Conservation (phyloP, 2,329 filamentous ascomycete genomes). For the Trichoderma asperellum region DNA sequence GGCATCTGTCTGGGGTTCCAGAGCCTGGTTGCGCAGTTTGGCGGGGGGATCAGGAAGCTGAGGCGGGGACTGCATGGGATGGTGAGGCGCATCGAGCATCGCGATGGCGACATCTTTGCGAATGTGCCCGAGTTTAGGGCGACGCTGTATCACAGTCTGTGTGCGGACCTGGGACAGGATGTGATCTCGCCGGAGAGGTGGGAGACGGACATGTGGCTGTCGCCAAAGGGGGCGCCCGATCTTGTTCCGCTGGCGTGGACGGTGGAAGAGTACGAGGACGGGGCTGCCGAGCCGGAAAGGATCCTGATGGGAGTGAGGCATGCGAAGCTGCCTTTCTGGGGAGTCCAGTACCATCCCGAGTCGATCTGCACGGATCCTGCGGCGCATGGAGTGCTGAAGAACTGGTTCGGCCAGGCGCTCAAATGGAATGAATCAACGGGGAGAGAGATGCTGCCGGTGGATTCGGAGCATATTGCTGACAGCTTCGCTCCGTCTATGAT, state of each 20-base stretch:
- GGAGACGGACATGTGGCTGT: conserved; percentile 47
- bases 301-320: conserved; percentile 81
- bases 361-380: conserved; percentile 78
- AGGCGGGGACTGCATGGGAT: conserved; percentile 81
- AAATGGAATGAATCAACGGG: conserved; percentile 57
- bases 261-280: conserved; percentile 47
- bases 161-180: conserved; percentile 58
- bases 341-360: conserved; percentile 88
- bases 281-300: conserved; percentile 45
- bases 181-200: conserved; percentile 43
- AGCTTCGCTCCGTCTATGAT: conserved; percentile 34
- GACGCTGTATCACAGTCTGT: conserved; percentile 75
- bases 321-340: conserved; percentile 73
- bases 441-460: conserved; percentile 26
- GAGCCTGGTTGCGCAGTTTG: conserved; percentile 71
- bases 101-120: conserved; percentile 66
- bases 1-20: conserved; percentile 92
- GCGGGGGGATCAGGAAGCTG: conserved; percentile 67
- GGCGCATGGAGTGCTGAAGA: conserved; percentile 66
- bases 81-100: conserved; percentile 68
- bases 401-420: conserved; percentile 73
- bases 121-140: conserved; percentile 64
- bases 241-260: conserved; percentile 67
- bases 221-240: conserved; percentile 43
- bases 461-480: conserved; percentile 28